Base-by-base conservation (phyloP, 805 yeast genomes). In the Teunomyces gatunensis region DNA sequence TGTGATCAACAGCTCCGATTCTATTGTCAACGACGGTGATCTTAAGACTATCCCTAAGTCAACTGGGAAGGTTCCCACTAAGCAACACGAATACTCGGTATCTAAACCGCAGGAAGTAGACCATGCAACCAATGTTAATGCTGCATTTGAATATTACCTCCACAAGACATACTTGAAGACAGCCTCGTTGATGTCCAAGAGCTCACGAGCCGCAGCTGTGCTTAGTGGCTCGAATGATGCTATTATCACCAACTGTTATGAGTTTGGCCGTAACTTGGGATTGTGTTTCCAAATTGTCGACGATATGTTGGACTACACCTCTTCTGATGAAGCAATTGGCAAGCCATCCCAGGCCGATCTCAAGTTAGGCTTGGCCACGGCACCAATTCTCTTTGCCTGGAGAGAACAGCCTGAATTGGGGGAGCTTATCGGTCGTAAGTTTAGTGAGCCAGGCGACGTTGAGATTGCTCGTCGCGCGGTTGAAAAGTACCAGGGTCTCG, bases 281-380 rank as follows among this genome's bases (percentile, higher is more conserved):
- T 78, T 94, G 34, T 94, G 97, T 63, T 94, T 94, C 78, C 99
- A 92, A 70, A 78, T 94, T 49, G 95, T 94, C 15, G 99, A 94
- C 68, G 99, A 94, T 67, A 83, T 92, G 84, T 78, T 94, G 54
- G 99, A 94, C 68, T 94, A 89, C 65, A 89, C 97, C 0, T 84
- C 89, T n/a, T 82, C 91, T 27, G 88, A 89, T 15, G 81, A 80
- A 36, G 82, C 87, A 44, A 71, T 94, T 48, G 99, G 99, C 32
- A 94, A 94, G 66, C 98, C 99, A 2, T 85, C 96, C 6, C 96
- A 94, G 57, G 97, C 97, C 3, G 99, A 94, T 69, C 76, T 94
- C 56, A 83, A 91, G 64, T 74, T 94, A 39, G 99, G 99, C 0
- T 77, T 94, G 56, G 98, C 98, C 1, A 94, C 99, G 0, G 98